Evolutionary conservation across 495 filamentous ascomycete genomes (phyloP).

Genomic region (Filosporella fistucella): DNA sequence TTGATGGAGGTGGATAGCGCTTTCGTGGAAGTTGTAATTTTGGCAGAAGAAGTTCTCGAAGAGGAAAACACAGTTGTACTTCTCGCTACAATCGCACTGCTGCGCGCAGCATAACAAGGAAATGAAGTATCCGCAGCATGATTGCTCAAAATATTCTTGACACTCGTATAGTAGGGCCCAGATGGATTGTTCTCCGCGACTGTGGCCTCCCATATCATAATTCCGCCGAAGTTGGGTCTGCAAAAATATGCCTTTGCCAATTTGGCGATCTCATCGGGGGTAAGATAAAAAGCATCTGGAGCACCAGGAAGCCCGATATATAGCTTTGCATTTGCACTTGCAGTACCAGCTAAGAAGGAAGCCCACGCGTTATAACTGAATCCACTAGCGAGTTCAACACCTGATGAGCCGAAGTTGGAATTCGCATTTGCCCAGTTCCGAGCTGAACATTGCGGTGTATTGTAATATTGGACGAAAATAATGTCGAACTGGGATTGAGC

Average conservation of each 20-base stretch:
- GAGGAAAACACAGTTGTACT: too few relatives aligned
- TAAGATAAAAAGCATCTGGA: background rate
- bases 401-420: conserved; percentile 25
- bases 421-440: conserved; percentile 35
- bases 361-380: conserved; percentile 34
- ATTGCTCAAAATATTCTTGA: conserved; percentile 3
- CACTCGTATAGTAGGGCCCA: conserved; percentile 2
- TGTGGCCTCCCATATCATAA: conserved; percentile 71
- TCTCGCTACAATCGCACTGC: too few relatives aligned
- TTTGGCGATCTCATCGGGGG: conserved; percentile 3
- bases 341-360: conserved; percentile 24
- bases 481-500: conserved; percentile 50
- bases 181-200: conserved; percentile 6
- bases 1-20: background rate
- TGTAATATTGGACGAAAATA: conserved; percentile 60
- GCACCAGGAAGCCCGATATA: conserved; percentile 32
- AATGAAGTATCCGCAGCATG: background rate
- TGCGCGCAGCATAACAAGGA: background rate
- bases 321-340: conserved; percentile 34
- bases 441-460: conserved; percentile 45
- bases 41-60: background rate
- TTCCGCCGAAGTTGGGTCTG: conserved; percentile 55
- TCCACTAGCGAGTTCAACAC: conserved; percentile 8
- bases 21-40: background rate
- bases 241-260: conserved; percentile 47